These are phyloP conservation scores for Anthracocystis walkeri DNA, from an alignment of 1,284 basidiomycete species.

Conservation along the genomic window DNA sequence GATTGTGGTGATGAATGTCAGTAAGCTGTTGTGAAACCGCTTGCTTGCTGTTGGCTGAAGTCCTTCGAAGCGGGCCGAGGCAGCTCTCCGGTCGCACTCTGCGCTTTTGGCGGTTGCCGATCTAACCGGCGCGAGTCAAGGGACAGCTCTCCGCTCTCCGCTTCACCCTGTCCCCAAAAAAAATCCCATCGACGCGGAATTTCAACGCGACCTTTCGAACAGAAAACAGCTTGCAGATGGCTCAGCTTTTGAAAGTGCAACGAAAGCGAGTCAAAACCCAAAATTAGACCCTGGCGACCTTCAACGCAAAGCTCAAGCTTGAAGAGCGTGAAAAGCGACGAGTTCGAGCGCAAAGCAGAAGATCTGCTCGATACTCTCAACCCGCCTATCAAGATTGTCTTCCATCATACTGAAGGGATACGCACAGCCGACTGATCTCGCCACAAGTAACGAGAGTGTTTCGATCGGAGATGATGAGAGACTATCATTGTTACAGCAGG, in stretches of 20 bases:
- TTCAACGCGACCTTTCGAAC: too few relatives aligned
- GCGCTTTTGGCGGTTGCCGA: conserved; percentile 10
- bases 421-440: neutral
- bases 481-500: too few relatives aligned
- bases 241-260: too few relatives aligned
- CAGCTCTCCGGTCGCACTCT: conserved; percentile 3
- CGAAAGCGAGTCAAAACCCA: too few relatives aligned
- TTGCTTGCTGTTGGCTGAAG: neutral
- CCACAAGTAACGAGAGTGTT: too few relatives aligned
- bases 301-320: too few relatives aligned
- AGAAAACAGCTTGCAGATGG: too few relatives aligned
- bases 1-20: neutral
- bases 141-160: too few relatives aligned
- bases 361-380: neutral
- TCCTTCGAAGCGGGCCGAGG: neutral
- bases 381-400: neutral
- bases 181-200: too few relatives aligned
- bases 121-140: conserved; percentile 9
- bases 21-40: neutral
- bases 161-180: too few relatives aligned
- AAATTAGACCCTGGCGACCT: too few relatives aligned
- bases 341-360: neutral
- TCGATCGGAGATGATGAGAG: too few relatives aligned
- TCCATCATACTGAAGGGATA: neutral
- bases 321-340: conserved; percentile 7